Base-by-base conservation (phyloP, 2,329 filamentous ascomycete species). In the Ophiosphaerella narmari region DNA sequence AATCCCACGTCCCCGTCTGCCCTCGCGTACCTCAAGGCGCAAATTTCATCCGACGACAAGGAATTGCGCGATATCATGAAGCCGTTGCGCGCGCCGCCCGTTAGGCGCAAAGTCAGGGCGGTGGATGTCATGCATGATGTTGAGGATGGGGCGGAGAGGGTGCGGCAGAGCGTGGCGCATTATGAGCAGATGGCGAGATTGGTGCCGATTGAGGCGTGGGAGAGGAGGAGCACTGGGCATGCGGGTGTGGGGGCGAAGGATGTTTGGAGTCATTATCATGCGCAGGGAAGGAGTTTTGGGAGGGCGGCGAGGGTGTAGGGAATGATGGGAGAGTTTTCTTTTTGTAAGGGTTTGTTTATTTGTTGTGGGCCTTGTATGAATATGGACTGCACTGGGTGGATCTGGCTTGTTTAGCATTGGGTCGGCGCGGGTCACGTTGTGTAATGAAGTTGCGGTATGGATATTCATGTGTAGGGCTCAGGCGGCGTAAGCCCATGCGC, bases 11-110 rank as follows among this genome's bases (percentile, higher is more conserved):
- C 46, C 4, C 75, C 21, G 61, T 72, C 34, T 1, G 76, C 48
- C 29, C 65, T 85, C 4, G 75, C 80, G 7, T 94, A 94, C 67
- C 81, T 97, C 43, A 87, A 84, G 63, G 93, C 94, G 0, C 94
- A 99, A 72, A 94, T 97, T 60, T 84, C 86, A 5, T 83, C 79
- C 31, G 80, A 86, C 46, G 89, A 95, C 36, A 75, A 82, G 24
- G 92, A 97, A 67, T 77, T 97, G 2, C 80, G 80, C 11, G 81
- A 88, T 0, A 86, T 96, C 35, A 73, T 95, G 59, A 88, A 83
- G 54, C 82, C 86, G 7, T 32, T 65, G 0, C 52, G 56, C 5
- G 51, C 60, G 5, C 46, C 55, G 7, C 39, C 47, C 3, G 43
- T 31, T 5, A 26, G 39, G 5, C 41, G 34, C 41, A 47, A 46